These are phyloP conservation scores for Ustulina deusta DNA, from an alignment of 2,329 filamentous ascomycete genomes.

Conservation along the genomic window DNA sequence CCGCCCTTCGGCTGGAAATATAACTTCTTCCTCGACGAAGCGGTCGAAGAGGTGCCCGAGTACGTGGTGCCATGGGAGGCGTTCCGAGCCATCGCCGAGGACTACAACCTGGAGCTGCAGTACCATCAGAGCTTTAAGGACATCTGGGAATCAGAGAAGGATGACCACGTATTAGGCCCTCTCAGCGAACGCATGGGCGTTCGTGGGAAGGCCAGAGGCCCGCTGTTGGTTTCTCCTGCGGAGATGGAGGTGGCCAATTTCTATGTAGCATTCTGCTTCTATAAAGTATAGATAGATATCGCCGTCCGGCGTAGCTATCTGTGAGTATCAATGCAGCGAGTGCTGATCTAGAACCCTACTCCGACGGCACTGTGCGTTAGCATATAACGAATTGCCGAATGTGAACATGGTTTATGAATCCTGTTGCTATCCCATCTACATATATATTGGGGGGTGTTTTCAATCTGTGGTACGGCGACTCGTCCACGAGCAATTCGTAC, in stretches of 20 bases:
- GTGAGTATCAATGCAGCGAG: not conserved
- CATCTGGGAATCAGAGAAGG: conserved; percentile 91
- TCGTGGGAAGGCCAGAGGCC: conserved; percentile 74
- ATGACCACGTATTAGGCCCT: conserved; percentile 82
- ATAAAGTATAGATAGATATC: conserved; percentile 76
- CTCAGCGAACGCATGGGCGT: conserved; percentile 98
- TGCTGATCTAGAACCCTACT: not conserved
- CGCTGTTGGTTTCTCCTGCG: conserved; percentile 79
- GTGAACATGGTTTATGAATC: not conserved
- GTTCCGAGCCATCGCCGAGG: conserved; percentile 93
- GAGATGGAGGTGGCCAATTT: conserved; percentile 94
- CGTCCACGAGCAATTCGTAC: not conserved
- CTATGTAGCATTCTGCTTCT: conserved; percentile 96
- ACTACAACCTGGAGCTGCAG: conserved; percentile 95
- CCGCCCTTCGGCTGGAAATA: conserved; percentile 99
- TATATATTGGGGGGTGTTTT: not conserved
- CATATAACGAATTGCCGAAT: not conserved
- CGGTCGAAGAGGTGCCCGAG: conserved; percentile 94
- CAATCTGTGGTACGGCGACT: not conserved
- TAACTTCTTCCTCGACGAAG: conserved; percentile 94
- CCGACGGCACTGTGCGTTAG: not conserved
- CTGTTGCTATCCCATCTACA: not conserved
- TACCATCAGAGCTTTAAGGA: conserved; percentile 93
- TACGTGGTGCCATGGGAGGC: conserved; percentile 99
- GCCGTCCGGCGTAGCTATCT: not conserved